Conservation (phyloP, 805 yeast genomes). For the Teunomyces panamensis region DNA sequence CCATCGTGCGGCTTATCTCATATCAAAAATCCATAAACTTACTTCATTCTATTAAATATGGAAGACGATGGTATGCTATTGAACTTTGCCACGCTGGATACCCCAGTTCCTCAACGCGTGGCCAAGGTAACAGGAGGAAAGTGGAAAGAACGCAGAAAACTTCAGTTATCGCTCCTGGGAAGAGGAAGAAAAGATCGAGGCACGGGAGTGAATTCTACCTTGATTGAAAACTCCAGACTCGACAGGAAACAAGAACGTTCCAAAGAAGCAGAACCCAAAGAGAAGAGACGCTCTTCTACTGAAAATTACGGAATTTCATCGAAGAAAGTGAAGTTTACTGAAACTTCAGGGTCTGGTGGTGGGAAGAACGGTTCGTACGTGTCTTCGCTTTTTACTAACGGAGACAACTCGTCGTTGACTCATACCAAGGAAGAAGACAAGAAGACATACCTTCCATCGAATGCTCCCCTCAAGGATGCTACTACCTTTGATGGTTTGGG, state of each 20-base stretch:
- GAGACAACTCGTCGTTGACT: slow-evolving; percentile 51
- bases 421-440: slow-evolving; percentile 42
- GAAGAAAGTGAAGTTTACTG: slow-evolving; percentile 41
- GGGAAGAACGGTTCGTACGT: slow-evolving; percentile 66
- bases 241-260: slow-evolving; percentile 1
- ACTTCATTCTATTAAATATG: not conserved
- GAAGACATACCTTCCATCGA: slow-evolving; percentile 44
- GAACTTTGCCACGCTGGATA: slow-evolving; percentile 51
- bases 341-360: slow-evolving; percentile 50
- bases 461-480: slow-evolving; percentile 77
- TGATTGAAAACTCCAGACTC: slow-evolving; percentile 9
- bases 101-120: slow-evolving; percentile 25
- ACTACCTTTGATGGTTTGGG: slow-evolving; percentile 74
- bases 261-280: slow-evolving; percentile 4
- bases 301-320: slow-evolving; percentile 17
- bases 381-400: slow-evolving; percentile 71
- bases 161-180: slow-evolving; percentile 50
- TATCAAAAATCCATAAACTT: not conserved
- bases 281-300: not conserved
- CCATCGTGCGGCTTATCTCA: not conserved
- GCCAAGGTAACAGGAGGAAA: slow-evolving; percentile 63
- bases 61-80: slow-evolving; percentile 72
- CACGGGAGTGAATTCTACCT: slow-evolving; percentile 34
- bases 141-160: slow-evolving; percentile 78
- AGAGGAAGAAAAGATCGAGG: slow-evolving; percentile 26